Evolutionary conservation across 2,329 filamentous ascomycete genomes (phyloP), one percentile per base, ranked within the genome.

Genomic region (Calonectria crousiana): DNA sequence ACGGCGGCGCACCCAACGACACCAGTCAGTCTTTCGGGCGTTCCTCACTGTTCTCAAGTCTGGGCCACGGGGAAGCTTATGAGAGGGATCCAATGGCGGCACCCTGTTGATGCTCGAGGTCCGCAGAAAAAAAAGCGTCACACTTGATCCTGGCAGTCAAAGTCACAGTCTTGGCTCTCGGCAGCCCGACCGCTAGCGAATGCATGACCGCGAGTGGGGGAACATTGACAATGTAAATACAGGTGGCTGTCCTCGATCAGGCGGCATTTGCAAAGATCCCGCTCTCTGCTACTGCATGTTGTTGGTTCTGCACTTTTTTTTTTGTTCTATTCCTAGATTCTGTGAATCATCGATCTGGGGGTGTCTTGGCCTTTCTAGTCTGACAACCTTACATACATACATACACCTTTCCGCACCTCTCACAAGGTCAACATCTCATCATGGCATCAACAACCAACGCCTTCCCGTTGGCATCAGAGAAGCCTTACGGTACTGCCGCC

Each of bases 381-480:
- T 41, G 26, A 65, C 38, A 71, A 13, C n/a, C 44, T 47, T 71
- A 53, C 52, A 28, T 51, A 49, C 53, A 77, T n/a, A 34, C 65
- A 34, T 47, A 64, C 41, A 41, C n/a, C 64, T 23, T 20, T 56
- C 32, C 41, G 36, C 36, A 47, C 62, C 28, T 20, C 51, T 41
- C 38, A 23, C 9, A 51, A 36, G 26, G 44, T 65, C 10, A n/a
- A 60, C 70, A 28, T 26, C 67, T 64, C 73, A 81, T 67, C 75
- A 89, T 89, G 86, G 81, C 86, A 52, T 79, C 86, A 20, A 78
- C 85, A 67, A 85, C 85, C 8, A 76, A 81, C 38, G 70, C 79
- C 32, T 89, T 88, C 74, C 87, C 87, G 5, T 83, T 89, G 72
- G 84, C 87, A 30, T 87, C 86, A 3, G 84, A 87, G 67, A 77